Evolutionary conservation across 192 early-diverging fungal genomes (phyloP).

Genomic region (Dissophora ornata): DNA sequence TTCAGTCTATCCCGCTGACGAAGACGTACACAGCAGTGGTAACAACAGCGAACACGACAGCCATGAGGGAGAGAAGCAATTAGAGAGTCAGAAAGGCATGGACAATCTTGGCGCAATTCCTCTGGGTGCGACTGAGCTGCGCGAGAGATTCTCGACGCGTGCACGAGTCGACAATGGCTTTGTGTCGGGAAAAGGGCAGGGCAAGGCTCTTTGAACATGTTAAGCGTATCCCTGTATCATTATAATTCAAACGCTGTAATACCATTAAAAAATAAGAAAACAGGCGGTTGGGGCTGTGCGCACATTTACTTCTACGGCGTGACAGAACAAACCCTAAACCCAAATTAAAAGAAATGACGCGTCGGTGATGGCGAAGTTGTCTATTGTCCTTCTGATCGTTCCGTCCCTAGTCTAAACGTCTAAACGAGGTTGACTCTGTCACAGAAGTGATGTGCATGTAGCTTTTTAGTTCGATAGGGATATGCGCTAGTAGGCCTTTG

Average conservation of each 20-base stretch:
- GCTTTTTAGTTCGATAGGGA: no score
- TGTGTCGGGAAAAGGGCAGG: constrained; percentile 37
- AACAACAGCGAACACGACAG: constrained; percentile 40
- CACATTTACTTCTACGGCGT: no score
- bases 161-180: constrained; percentile 23
- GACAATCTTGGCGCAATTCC: background rate
- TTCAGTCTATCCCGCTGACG: background rate
- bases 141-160: constrained; percentile 3
- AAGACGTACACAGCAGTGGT: constrained; percentile 17
- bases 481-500: no score
- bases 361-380: no score
- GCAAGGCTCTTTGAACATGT: constrained; percentile 22
- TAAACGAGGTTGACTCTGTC: no score
- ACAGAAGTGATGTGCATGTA: no score
- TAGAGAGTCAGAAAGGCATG: background rate
- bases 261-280: background rate
- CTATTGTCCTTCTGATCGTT: no score
- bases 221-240: background rate
- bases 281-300: no score
- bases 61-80: constrained; percentile 10
- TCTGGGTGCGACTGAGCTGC: background rate
- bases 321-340: no score
- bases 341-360: no score
- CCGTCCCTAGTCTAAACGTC: no score
- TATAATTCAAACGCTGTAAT: background rate